Evolutionary conservation across 345 rosid genomes (phyloP), one percentile per base, ranked within the genome.

Genomic region (Turnera subulata): DNA sequence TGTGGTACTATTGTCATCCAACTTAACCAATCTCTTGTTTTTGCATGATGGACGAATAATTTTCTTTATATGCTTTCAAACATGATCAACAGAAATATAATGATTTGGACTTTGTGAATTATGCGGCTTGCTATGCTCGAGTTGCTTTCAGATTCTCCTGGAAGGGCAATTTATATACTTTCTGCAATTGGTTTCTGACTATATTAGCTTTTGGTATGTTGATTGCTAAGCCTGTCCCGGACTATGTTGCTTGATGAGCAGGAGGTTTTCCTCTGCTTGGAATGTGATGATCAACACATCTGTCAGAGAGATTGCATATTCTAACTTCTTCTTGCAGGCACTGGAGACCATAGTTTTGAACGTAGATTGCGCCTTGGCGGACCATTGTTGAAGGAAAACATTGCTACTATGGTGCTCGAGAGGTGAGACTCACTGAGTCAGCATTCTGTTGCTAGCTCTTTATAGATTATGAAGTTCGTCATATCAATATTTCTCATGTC

Each of bases 401-500:
- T 89, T 73, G 95, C 97, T 50, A 89, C 99, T 7, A 93, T 93
- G 97, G 99, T 89, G 56, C 81, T 89, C 43, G 97, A 93, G 75
- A 93, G 99, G 99, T 93, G 67, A 68, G 74, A 17, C 46, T 49
- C n/a, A 53, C 8, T 8, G 35, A 3, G 35, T 29, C 4, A 3
- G 8, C 61, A 66, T 44, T 17, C 7, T 53, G 16, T 38, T 3
- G 0, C n/a, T 42, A 42, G n/a, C 45, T 42, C 14, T 16, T 13
- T 42, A 42, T 42, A 6, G 14, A 42, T 11, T 13, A 42, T 8
- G n/a, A 42, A 42, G 14, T 42, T 42, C 16, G 12, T 10, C 38
- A 45, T 44, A 68, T 53, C 47, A 25, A 64, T 43, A n/a, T 45
- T 46, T 63, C n/a, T 58, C 26, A 47, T 4, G 4, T 29, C 20